A percentile compares a stretch with the other conserved stretches of the same genome.
Conservation (phyloP, 2,329 filamentous ascomycete species). For the Boeremia exigua region DNA sequence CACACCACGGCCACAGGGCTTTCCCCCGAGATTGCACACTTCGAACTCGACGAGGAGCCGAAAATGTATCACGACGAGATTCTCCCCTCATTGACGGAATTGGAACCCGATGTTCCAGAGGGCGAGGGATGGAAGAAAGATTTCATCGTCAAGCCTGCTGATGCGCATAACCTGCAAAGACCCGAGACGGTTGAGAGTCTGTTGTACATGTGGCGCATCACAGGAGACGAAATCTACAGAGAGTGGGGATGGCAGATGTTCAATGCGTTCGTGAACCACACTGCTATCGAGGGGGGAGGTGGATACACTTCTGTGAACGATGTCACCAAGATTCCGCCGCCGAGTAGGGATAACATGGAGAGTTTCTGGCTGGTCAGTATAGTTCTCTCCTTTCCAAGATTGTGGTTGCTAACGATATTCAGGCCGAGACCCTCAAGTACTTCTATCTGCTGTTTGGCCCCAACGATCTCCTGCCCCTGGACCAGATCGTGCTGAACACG, state of each 20-base stretch:
- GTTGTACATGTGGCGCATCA: slow-evolving; percentile 99
- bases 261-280: slow-evolving; percentile 85
- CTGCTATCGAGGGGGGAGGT: slow-evolving; percentile 75
- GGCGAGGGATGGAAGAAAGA: slow-evolving; percentile 76
- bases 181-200: slow-evolving; percentile 96
- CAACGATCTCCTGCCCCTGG: slow-evolving; percentile 79
- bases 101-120: slow-evolving; percentile 32
- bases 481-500: slow-evolving; percentile 91
- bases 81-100: slow-evolving; percentile 52
- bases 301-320: slow-evolving; percentile 84
- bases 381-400: background rate
- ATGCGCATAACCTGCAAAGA: slow-evolving; percentile 90
- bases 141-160: slow-evolving; percentile 78
- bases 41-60: slow-evolving; percentile 75
- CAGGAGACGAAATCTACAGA: slow-evolving; percentile 84
- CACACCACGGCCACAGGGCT: slow-evolving; percentile 86
- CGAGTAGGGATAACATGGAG: slow-evolving; percentile 89
- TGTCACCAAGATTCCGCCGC: slow-evolving; percentile 74
- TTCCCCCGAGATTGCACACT: slow-evolving; percentile 94
- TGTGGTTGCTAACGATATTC: background rate
- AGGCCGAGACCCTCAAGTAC: slow-evolving; percentile 97
- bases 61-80: slow-evolving; percentile 59
- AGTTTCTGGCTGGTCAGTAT: slow-evolving; percentile 90
- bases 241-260: slow-evolving; percentile 99
- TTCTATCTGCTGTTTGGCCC: slow-evolving; percentile 94